Evolutionary conservation across 1,139 yeast species (phyloP).

Genomic region (Ogataea hybrid): DNA sequence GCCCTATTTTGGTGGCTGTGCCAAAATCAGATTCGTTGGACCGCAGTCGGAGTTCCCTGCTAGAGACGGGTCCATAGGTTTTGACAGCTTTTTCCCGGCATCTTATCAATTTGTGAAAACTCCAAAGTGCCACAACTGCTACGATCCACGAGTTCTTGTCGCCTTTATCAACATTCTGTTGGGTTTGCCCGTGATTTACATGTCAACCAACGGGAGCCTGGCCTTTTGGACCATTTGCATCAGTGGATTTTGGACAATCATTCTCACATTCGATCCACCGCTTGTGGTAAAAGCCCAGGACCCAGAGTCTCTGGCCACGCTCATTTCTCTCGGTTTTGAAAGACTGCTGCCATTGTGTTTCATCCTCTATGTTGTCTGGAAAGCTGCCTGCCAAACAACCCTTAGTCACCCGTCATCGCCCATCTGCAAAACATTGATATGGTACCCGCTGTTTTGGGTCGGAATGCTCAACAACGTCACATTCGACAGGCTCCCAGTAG

Average conservation of each 20-base stretch:
- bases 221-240: constrained; percentile 61
- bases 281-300: constrained; percentile 51
- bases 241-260: constrained; percentile 86
- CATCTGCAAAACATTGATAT: constrained; percentile 54
- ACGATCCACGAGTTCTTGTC: constrained; percentile 64
- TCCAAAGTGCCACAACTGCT: constrained; percentile 27
- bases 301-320: constrained; percentile 51
- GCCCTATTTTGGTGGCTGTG: constrained; percentile 79
- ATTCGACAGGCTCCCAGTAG: constrained; percentile 85
- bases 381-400: constrained; percentile 29
- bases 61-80: constrained; percentile 57
- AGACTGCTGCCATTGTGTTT: constrained; percentile 76
- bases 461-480: constrained; percentile 86
- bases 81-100: constrained; percentile 71
- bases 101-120: constrained; percentile 57
- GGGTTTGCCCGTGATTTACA: constrained; percentile 57
- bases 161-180: constrained; percentile 56
- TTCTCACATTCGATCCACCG: constrained; percentile 85
- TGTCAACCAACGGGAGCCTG: constrained; percentile 48
- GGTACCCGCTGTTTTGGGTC: constrained; percentile 84
- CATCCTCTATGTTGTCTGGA: constrained; percentile 73
- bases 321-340: constrained; percentile 70
- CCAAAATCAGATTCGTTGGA: constrained; percentile 59
- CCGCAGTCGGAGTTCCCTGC: constrained; percentile 48
- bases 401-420: constrained; percentile 40